These are phyloP conservation scores for Alternaria brassicicola DNA, from an alignment of 2,329 filamentous ascomycete species.

Conservation along the genomic window DNA sequence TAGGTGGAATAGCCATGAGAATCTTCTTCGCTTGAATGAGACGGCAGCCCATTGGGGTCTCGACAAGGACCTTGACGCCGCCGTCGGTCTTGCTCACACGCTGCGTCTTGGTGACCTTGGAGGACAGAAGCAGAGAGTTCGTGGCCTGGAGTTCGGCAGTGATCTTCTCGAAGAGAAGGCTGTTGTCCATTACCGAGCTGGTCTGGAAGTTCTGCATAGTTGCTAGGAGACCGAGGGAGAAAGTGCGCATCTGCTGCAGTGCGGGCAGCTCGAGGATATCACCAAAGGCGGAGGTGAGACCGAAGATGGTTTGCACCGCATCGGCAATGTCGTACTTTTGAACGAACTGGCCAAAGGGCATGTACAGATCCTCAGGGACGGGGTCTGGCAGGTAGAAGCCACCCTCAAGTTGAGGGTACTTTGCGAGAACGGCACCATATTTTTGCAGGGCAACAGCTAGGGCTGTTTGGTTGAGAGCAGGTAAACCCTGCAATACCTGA, in stretches of 20 bases:
- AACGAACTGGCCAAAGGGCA: constrained; percentile 58
- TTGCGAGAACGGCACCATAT: constrained; percentile 36
- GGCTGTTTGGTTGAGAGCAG: constrained; percentile 15
- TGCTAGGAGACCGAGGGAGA: constrained; percentile 10
- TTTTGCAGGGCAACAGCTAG: constrained; percentile 17
- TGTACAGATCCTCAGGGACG: constrained; percentile 56
- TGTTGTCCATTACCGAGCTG: constrained; percentile 29
- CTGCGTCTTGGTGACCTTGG: constrained; percentile 37
- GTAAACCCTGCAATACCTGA: constrained; percentile 4
- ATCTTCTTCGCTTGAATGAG: constrained; percentile 50
- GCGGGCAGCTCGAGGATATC: constrained; percentile 53
- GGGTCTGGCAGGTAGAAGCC: constrained; percentile 55
- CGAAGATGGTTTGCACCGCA: constrained; percentile 49
- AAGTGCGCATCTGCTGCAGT: constrained; percentile 30
- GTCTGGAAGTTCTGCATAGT: constrained; percentile 14
- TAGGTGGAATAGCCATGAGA: constrained; percentile 52
- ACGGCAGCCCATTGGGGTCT: constrained; percentile 21
- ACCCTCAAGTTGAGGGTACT: constrained; percentile 21
- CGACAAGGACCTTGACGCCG: constrained; percentile 15
- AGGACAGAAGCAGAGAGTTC: constrained; percentile 17
- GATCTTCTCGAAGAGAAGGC: constrained; percentile 25
- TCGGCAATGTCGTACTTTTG: constrained; percentile 56
- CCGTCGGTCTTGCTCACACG: constrained; percentile 8
- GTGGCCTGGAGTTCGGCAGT: constrained; percentile 13
- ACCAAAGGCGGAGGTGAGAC: constrained; percentile 22